A percentile compares a stretch with the other conserved stretches of the same genome.
Conservation (phyloP, 441 rosid genomes). For the Gossypium lobatum region DNA sequence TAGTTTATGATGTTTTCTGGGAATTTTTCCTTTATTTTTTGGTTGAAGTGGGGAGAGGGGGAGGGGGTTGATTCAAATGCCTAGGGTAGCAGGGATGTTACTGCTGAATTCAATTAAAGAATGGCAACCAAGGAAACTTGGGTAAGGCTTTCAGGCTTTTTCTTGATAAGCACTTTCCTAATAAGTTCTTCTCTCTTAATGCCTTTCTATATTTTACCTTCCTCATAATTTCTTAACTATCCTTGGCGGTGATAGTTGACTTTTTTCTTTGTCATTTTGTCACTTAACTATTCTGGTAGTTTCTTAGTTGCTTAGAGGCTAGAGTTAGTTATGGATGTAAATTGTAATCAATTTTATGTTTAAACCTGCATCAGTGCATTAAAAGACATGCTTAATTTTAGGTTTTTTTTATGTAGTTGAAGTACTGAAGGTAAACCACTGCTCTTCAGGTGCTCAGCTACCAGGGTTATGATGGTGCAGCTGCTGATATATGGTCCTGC, state of each 20-base stretch:
- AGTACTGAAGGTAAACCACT: background rate
- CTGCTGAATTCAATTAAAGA: background rate
- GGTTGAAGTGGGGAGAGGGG: too few species aligned
- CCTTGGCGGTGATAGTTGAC: background rate
- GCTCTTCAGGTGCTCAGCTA: conserved; percentile 55
- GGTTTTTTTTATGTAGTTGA: background rate
- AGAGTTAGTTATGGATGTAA: background rate
- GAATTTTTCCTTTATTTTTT: background rate
- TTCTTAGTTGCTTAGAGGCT: background rate
- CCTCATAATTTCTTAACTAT: background rate
- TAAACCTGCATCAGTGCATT: background rate
- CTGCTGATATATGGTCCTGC: conserved; percentile 94
- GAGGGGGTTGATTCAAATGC: background rate
- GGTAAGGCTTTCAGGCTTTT: background rate
- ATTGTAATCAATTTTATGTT: background rate
- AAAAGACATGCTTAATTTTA: background rate
- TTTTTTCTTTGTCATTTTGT: background rate
- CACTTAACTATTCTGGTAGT: background rate
- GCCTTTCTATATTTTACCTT: background rate
- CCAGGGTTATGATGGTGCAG: conserved; percentile 83
- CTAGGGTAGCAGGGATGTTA: background rate
- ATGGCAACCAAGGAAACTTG: background rate
- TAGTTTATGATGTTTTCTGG: background rate
- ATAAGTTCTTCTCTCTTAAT: background rate
- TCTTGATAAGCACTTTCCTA: background rate